These are phyloP conservation scores for Mycena latifolia DNA, from an alignment of 768 basidiomycete species.

Conservation along the genomic window DNA sequence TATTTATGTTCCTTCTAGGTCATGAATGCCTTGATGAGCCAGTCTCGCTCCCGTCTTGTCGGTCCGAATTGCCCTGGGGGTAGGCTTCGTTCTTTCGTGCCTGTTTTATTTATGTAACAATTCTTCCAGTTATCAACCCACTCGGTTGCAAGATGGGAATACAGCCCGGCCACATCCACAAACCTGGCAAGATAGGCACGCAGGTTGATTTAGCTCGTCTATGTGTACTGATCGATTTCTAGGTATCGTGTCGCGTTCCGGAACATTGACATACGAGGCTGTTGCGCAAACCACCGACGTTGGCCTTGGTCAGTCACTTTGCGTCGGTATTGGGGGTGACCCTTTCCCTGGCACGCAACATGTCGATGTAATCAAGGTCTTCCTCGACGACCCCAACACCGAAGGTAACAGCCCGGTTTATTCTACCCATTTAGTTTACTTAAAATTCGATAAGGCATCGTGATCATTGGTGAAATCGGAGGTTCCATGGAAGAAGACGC, in stretches of 20 bases:
- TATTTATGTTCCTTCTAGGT: slow-evolving; percentile 62
- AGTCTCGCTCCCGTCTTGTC: slow-evolving; percentile 94
- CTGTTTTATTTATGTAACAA: not conserved
- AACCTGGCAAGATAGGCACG: slow-evolving; percentile 93
- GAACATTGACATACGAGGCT: slow-evolving; percentile 98
- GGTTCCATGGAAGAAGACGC: slow-evolving; percentile 99
- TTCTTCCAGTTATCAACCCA: slow-evolving; percentile 84
- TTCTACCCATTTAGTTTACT: slow-evolving; percentile 6
- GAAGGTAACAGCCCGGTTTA: slow-evolving; percentile 69
- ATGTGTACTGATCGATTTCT: not conserved
- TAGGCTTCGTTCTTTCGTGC: slow-evolving; percentile 35
- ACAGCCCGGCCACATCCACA: slow-evolving; percentile 97
- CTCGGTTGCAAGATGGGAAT: slow-evolving; percentile 99
- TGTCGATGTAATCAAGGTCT: slow-evolving; percentile 94
- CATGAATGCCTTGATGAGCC: slow-evolving; percentile 92
- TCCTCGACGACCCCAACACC: slow-evolving; percentile 94
- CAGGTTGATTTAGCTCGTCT: slow-evolving; percentile 11
- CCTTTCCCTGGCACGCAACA: slow-evolving; percentile 98
- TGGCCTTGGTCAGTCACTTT: slow-evolving; percentile 96
- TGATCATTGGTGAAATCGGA: slow-evolving; percentile 98
- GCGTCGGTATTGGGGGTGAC: slow-evolving; percentile 97
- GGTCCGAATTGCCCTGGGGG: slow-evolving; percentile 98
- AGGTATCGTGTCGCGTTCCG: slow-evolving; percentile 97
- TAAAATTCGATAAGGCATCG: slow-evolving; percentile 73
- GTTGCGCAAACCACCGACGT: slow-evolving; percentile 97